These are phyloP conservation scores for Leccinum olivaceopallidum DNA, from an alignment of 768 basidiomycete species.

Conservation along the genomic window DNA sequence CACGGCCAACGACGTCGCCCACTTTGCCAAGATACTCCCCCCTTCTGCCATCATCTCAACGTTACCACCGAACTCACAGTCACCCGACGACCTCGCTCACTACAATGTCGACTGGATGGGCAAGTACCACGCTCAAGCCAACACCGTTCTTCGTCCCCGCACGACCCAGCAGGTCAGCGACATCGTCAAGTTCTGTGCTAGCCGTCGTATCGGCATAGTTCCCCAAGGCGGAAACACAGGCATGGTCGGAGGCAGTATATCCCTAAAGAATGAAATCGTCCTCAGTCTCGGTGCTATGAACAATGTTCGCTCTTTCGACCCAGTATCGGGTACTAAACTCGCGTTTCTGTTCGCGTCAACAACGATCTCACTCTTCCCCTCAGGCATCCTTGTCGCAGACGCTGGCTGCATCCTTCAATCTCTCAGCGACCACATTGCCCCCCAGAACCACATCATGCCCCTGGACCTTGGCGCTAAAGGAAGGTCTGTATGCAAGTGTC, in stretches of 20 bases:
- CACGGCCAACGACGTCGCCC: constrained; percentile 56
- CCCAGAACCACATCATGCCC: constrained; percentile 94
- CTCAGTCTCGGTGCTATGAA: constrained; percentile 83
- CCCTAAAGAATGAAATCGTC: constrained; percentile 83
- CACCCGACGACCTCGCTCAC: constrained; percentile 65
- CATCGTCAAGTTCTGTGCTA: constrained; percentile 85
- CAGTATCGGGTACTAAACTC: constrained; percentile 63
- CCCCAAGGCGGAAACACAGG: constrained; percentile 99
- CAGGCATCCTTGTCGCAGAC: constrained; percentile 89
- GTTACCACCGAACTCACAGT: constrained; percentile 46
- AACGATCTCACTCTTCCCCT: constrained; percentile 2
- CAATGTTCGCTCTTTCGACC: constrained; percentile 78
- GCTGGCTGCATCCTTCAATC: constrained; percentile 93
- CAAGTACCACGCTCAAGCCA: constrained; percentile 84
- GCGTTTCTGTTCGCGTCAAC: constrained; percentile 4
- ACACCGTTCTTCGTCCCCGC: constrained; percentile 87
- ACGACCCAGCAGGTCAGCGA: constrained; percentile 85
- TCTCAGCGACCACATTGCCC: constrained; percentile 81
- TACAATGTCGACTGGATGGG: constrained; percentile 97
- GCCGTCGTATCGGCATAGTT: constrained; percentile 81
- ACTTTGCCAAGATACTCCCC: constrained; percentile 68
- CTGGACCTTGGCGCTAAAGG: constrained; percentile 95
- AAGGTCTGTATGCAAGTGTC: constrained; percentile 51
- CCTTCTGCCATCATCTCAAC: constrained; percentile 68
- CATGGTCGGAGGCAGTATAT: constrained; percentile 93